A percentile compares a stretch with the other conserved stretches of the same genome.
These are phyloP conservation scores for Eucalyptus decipiens DNA, from an alignment of 345 rosid species.

Conservation along the genomic window DNA sequence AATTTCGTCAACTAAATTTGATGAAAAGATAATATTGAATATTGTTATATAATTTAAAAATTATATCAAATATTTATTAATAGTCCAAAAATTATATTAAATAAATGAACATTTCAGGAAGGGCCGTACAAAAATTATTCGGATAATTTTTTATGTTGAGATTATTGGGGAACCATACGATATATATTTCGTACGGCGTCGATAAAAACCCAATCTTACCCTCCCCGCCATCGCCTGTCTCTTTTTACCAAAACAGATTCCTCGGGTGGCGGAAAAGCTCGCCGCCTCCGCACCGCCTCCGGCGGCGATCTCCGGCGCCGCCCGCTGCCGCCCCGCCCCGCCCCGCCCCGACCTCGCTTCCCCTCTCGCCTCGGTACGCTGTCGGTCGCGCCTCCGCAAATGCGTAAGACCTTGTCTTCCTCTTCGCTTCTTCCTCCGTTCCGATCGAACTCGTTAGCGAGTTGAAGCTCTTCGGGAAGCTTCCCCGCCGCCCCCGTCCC, in stretches of 20 bases:
- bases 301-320: background rate
- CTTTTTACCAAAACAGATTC: background rate
- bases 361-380: background rate
- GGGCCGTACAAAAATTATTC: background rate
- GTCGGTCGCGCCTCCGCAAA: background rate
- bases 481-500: background rate
- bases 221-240: background rate
- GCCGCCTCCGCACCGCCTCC: background rate
- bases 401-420: background rate
- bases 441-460: background rate
- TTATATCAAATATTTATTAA: no score
- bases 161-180: background rate
- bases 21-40: background rate
- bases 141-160: background rate
- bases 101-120: background rate
- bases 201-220: background rate
- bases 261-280: background rate
- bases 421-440: background rate
- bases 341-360: background rate
- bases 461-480: background rate
- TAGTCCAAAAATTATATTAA: background rate
- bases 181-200: background rate
- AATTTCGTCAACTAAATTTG: background rate
- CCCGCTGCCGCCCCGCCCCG: background rate
- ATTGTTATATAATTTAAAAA: no score